These are phyloP conservation scores for Aspergillus biplanus DNA, from an alignment of 495 filamentous ascomycete genomes.

Conservation along the genomic window DNA sequence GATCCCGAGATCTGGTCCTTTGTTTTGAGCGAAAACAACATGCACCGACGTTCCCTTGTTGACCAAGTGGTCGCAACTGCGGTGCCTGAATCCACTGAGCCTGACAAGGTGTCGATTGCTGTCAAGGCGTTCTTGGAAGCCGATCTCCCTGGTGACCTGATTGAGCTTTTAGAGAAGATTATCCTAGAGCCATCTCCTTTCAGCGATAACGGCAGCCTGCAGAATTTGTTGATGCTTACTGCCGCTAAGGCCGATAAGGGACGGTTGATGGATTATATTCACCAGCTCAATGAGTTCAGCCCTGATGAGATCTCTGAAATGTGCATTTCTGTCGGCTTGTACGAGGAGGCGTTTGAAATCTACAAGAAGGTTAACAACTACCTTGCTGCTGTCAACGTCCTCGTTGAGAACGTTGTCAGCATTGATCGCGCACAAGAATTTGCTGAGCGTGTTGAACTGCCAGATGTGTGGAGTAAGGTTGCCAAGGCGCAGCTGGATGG, in stretches of 20 bases:
- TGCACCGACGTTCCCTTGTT: constrained; percentile 87
- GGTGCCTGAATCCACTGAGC: constrained; percentile 91
- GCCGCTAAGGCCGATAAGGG: constrained; percentile 96
- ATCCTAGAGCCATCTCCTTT: constrained; percentile 96
- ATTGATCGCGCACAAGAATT: constrained; percentile 97
- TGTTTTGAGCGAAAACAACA: constrained; percentile 92
- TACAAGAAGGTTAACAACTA: constrained; percentile 97
- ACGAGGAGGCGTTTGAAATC: constrained; percentile 97
- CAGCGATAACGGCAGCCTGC: constrained; percentile 93
- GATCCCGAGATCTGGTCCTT: constrained; percentile 93
- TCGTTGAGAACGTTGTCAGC: constrained; percentile 96
- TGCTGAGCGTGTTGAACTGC: constrained; percentile 91
- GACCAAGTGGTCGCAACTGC: constrained; percentile 98
- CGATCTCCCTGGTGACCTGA: constrained; percentile 91
- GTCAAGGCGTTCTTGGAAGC: constrained; percentile 89
- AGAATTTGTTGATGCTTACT: constrained; percentile 96
- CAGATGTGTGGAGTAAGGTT: constrained; percentile 99
- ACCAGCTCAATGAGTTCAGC: constrained; percentile 84
- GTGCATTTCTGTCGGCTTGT: constrained; percentile 91
- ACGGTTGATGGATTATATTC: constrained; percentile 95
- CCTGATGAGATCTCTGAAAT: constrained; percentile 90
- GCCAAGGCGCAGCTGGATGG: constrained; percentile 98
- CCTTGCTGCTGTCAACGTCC: constrained; percentile 81
- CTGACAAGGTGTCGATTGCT: constrained; percentile 92
- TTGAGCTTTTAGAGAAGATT: constrained; percentile 98